A percentile compares a stretch with the other conserved stretches of the same genome.
Conservation (phyloP, 306 rosid genomes). For the Fragaria ananassa region DNA sequence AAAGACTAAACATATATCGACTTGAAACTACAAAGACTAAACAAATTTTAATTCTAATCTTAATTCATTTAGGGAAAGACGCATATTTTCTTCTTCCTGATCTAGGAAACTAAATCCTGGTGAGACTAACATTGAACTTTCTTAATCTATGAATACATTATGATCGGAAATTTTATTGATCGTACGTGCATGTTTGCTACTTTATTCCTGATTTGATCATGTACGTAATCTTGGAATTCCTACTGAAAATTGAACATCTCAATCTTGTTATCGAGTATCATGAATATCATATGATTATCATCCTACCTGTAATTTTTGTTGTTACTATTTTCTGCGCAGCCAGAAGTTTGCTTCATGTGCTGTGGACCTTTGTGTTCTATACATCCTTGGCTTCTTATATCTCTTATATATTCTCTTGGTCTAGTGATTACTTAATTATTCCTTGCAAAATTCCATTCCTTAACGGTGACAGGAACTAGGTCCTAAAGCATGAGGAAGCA, state of each 20-base stretch:
- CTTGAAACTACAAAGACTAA: no score
- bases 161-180: no score
- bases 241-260: neutral
- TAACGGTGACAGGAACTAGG: neutral
- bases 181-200: no score
- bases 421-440: neutral
- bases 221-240: neutral
- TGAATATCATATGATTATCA: no score
- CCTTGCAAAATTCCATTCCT: neutral
- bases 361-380: neutral
- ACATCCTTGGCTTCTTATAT: neutral
- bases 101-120: no score
- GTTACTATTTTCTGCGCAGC: neutral
- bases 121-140: no score
- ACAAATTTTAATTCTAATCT: no score
- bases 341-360: constrained; percentile 1
- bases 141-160: no score
- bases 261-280: neutral
- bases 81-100: no score
- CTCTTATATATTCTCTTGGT: neutral
- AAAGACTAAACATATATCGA: no score
- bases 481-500: neutral
- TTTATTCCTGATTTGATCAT: neutral
- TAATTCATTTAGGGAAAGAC: no score
- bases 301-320: neutral